phyloP scores from a whole-genome alignment of 176 grass and related monocot genomes.

The Rhipidocladum racemiflorum region DNA sequence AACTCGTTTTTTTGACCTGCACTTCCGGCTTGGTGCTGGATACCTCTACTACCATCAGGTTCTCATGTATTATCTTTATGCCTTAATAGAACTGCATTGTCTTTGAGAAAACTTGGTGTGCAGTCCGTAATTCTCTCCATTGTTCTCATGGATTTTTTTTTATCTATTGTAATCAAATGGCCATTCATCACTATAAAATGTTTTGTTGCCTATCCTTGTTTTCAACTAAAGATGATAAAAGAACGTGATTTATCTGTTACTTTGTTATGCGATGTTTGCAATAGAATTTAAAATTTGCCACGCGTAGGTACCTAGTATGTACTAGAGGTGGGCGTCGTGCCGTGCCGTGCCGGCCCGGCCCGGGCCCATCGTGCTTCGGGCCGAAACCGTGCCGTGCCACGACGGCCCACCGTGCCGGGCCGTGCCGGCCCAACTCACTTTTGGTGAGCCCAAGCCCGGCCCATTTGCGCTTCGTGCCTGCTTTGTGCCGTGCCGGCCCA shows the following conservation, averaged over 20 bases:
- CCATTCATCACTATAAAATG: not conserved
- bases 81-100: not conserved
- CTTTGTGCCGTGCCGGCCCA: no score
- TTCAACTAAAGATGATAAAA: not conserved
- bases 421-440: no score
- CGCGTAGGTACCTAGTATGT: no score
- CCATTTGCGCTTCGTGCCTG: no score
- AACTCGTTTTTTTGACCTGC: constrained; percentile 63
- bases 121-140: not conserved
- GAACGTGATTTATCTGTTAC: not conserved
- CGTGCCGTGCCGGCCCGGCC: no score
- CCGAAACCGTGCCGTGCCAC: no score
- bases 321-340: no score
- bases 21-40: constrained; percentile 66
- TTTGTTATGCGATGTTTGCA: constrained; percentile 8
- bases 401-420: no score
- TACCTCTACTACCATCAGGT: constrained; percentile 93
- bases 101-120: not conserved
- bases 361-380: no score
- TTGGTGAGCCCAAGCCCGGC: no score
- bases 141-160: not conserved
- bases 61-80: constrained; percentile 21
- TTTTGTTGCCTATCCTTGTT: not conserved
- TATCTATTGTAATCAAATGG: not conserved
- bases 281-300: not conserved